These are phyloP conservation scores for Helianthus annuus DNA, from an alignment of 129 eudicot species.

Conservation along the genomic window DNA sequence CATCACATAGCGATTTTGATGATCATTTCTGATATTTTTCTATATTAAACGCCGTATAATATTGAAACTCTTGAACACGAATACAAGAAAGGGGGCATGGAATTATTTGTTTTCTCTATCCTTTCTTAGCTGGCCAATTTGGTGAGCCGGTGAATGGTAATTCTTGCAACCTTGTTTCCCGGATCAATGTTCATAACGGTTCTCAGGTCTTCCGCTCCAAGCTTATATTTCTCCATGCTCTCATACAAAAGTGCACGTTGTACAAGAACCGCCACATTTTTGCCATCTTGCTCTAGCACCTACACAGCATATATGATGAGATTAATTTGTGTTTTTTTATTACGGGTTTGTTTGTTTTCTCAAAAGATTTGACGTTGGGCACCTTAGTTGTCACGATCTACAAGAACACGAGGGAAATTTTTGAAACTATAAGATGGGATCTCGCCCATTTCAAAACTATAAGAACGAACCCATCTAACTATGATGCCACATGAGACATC, in stretches of 20 bases:
- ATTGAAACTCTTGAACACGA: constrained; percentile 16
- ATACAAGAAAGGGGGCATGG: constrained; percentile 26
- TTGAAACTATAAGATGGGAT: not conserved
- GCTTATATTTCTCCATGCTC: constrained; percentile 98
- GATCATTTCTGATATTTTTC: constrained; percentile 23
- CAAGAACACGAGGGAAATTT: not conserved
- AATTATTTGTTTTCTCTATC: constrained; percentile 1
- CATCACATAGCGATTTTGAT: constrained; percentile 10
- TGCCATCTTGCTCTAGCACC: constrained; percentile 73
- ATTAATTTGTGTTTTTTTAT: not conserved
- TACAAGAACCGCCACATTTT: constrained; percentile 73
- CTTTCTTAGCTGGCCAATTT: constrained; percentile 64
- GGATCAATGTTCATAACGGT: constrained; percentile 95
- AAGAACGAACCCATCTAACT: not conserved
- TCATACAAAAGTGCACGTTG: constrained; percentile 95
- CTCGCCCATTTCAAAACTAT: not conserved
- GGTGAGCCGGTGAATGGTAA: constrained; percentile 83
- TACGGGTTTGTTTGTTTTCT: not conserved
- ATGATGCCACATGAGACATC: too few relatives aligned
- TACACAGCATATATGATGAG: constrained; percentile 32
- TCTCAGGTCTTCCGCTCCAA: constrained; percentile 95
- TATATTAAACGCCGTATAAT: constrained; percentile 22
- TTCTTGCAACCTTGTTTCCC: constrained; percentile 89
- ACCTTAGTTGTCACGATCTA: not conserved
- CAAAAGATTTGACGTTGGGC: not conserved